Evolutionary conservation across 768 basidiomycete genomes (phyloP), one percentile per base, ranked within the genome.

Genomic region (Macrocybe gigantea): DNA sequence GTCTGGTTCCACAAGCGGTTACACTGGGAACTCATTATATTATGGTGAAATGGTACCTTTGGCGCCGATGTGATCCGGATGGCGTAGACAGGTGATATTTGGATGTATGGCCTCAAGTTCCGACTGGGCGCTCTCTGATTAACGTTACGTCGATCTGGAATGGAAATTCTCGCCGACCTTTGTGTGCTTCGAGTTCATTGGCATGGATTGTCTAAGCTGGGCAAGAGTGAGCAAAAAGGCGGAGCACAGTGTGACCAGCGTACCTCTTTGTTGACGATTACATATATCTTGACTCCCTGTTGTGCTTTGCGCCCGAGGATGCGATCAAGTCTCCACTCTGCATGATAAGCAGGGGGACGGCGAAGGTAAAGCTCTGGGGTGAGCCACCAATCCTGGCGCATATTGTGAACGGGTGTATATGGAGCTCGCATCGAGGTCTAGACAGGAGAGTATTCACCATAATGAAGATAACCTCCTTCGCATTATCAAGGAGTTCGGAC

Each of bases 231-330:
- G 13, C 43, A 29, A 3, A 9, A 41, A 50, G 14, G 41, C n/a
- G 15, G 37, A 41, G 6, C 35, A 11, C 22, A 29, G 11, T 39
- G 39, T 9, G 10, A 31, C 9, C 4, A 34, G 22, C 40, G n/a
- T 39, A 80, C 86, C 74, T 96, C 94, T 65, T 97, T 98, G 75
- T 97, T 97, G 3, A 96, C 90, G 51, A 93, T 73, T 38, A 97
- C 79, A 64, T 93, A 88, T 37, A 99, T 68, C 64, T 85, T 90
- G 49, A 98, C 96, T 15, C 95, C 96, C 57, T 95, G 71, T 59
- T 90, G 74, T 0, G 96, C 96, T 67, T 96, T 97, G 45, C 85
- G 79, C 64, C 88, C 72, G 41, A 98, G 73, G 9, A 98, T 61
- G 33, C 81, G 70, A 62, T 99, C 95, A 29, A 99, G 76, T 29